Percentiles rank a stretch among this genome's conserved stretches.
phyloP scores from a whole-genome alignment of 2,329 filamentous ascomycete genomes.

The Acephala macrosclerotiorum region DNA sequence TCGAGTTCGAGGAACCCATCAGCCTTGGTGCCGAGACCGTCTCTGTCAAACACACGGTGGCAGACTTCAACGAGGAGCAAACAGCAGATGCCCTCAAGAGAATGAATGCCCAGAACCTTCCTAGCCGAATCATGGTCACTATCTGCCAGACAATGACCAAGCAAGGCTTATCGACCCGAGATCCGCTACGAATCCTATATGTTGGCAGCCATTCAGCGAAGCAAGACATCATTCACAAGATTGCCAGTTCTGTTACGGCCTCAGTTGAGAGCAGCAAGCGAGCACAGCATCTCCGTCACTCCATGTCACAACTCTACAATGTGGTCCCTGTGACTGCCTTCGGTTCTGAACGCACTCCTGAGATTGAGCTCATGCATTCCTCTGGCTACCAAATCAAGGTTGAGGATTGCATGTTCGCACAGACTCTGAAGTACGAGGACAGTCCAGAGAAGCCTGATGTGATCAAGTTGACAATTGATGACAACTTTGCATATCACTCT shows the following conservation, averaged over 20 bases:
- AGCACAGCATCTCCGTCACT: conserved; percentile 41
- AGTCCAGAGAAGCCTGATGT: conserved; percentile 48
- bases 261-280: conserved; percentile 45
- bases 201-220: conserved; percentile 52
- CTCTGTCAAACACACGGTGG: conserved; percentile 55
- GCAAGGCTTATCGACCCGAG: conserved; percentile 51
- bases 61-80: conserved; percentile 51
- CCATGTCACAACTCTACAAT: conserved; percentile 56
- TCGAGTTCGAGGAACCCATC: conserved; percentile 54
- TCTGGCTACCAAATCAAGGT: conserved; percentile 59
- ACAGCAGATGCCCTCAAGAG: conserved; percentile 46
- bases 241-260: conserved; percentile 56
- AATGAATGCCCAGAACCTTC: conserved; percentile 45
- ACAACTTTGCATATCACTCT: conserved; percentile 47
- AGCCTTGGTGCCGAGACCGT: conserved; percentile 48
- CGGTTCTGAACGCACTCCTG: conserved; percentile 53
- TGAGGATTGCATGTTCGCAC: conserved; percentile 55
- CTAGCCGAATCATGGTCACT: conserved; percentile 50
- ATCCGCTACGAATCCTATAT: conserved; percentile 58
- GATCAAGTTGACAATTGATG: conserved; percentile 47
- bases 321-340: conserved; percentile 59
- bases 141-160: conserved; percentile 59
- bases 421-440: conserved; percentile 43
- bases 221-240: conserved; percentile 53
- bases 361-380: conserved; percentile 60